phyloP scores from a whole-genome alignment of 2,329 filamentous ascomycete genomes.

The Aspergillus sp. region DNA sequence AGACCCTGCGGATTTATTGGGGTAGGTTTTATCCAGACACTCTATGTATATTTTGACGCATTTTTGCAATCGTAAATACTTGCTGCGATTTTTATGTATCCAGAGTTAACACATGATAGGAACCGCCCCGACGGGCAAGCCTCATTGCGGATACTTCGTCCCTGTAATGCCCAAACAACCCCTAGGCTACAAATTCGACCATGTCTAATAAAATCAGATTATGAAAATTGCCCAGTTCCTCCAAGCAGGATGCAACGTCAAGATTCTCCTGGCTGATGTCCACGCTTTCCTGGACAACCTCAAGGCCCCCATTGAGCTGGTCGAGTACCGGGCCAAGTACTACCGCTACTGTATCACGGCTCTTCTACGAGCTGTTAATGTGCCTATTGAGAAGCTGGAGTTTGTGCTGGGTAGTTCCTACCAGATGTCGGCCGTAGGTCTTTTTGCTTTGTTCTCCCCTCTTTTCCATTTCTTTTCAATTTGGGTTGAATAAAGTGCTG shows the following conservation, averaged over 20 bases:
- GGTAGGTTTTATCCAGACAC: conserved; percentile 7
- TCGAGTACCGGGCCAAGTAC: conserved; percentile 73
- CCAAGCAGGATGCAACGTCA: conserved; percentile 72
- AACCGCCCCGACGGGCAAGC: conserved; percentile 77
- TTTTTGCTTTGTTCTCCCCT: neutral
- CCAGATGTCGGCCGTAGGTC: conserved; percentile 42
- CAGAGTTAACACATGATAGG: conserved; percentile 5
- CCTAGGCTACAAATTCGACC: neutral
- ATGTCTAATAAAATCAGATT: neutral
- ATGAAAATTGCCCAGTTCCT: conserved; percentile 78
- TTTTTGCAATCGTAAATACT: neutral
- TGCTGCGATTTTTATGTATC: neutral
- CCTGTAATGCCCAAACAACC: neutral
- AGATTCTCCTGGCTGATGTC: conserved; percentile 61
- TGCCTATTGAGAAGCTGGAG: conserved; percentile 67
- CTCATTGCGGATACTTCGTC: conserved; percentile 76
- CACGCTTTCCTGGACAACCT: conserved; percentile 46
- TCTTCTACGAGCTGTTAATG: conserved; percentile 66
- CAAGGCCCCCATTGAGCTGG: conserved; percentile 80
- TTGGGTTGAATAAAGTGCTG: conserved; percentile 21
- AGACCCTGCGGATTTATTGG: conserved; percentile 22
- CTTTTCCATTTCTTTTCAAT: neutral
- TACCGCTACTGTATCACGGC: conserved; percentile 70
- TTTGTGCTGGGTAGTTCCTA: conserved; percentile 83
- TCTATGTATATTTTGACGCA: neutral